phyloP scores from a whole-genome alignment of 768 basidiomycete species.

The Psilocybe sp. region DNA sequence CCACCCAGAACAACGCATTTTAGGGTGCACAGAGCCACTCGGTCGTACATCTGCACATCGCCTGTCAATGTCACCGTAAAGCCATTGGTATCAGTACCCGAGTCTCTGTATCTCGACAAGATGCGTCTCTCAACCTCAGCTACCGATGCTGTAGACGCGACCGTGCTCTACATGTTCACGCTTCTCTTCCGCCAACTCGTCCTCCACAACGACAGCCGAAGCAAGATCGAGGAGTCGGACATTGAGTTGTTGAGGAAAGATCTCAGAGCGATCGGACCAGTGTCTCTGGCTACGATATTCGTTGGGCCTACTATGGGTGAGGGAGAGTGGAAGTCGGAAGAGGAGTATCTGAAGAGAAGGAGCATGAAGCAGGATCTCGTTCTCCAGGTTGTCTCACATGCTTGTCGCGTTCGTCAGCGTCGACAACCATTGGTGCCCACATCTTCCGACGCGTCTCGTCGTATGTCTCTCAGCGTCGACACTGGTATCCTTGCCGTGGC shows the following conservation, averaged over 20 bases:
- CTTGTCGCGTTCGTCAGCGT: conserved; percentile 36
- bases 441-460: conserved; percentile 25
- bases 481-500: conserved; percentile 45
- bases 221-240: conserved; percentile 29
- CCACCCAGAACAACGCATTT: too few relatives aligned
- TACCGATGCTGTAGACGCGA: conserved; percentile 72
- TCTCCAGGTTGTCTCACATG: conserved; percentile 73
- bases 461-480: neutral
- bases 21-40: conserved; percentile 12
- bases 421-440: conserved; percentile 2
- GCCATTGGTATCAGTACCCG: conserved; percentile 41
- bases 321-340: neutral
- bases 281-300: neutral
- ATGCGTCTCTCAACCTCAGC: conserved; percentile 63
- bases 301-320: neutral
- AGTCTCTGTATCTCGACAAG: conserved; percentile 80
- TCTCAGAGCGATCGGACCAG: conserved; percentile 55
- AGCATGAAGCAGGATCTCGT: conserved; percentile 44
- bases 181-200: conserved; percentile 78
- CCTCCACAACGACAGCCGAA: conserved; percentile 41
- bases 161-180: conserved; percentile 76
- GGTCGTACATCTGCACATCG: conserved; percentile 19
- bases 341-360: neutral
- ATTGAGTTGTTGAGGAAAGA: conserved; percentile 68
- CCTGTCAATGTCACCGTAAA: conserved; percentile 18